Evolutionary conservation across 371 early-diverging fungal species (phyloP), one percentile per base, ranked within the genome.

Genomic region (Haplosporangium sp.): DNA sequence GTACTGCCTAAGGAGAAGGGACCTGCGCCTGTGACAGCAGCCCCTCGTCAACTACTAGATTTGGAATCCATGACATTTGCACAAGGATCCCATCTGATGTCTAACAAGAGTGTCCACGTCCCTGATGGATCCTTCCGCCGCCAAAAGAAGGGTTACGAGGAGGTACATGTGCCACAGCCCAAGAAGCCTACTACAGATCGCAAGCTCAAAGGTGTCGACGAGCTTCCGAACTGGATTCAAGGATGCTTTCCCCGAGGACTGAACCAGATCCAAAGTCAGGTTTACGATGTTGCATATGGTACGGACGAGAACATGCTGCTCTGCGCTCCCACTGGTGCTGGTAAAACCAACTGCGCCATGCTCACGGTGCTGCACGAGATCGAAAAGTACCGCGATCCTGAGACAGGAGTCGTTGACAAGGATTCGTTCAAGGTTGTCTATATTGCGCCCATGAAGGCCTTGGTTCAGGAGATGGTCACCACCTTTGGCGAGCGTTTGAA

Each of bases 361-460:
- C 86, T 99, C 42, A 93, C 97, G 9, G 95, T 99, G 62, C 85
- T 99, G 38, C 92, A 92, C 52, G 94, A 95, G 76, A 85, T 97
- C 59, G 88, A 89, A 53, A 91, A 95, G 79, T 85, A 93, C 81
- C 86, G 91, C 41, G 88, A 96, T 62, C 85, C 87, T 3, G 85
- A 86, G 9, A 92, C 93, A 5, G 95, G 95, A n/a, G 74, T 81
- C 5, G 89, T 96, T 62, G 91, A 92, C 62, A 73, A 91, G 68
- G 96, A 96, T 67, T 81, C 82, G 1, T 97, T 96, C 89, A 99
- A 98, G 86, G 95, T 99, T 74, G 94, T 99, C 42, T 99, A 99
- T 84, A 91, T 99, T 75, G 99, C 99, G 7, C 99, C 99, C 6
- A 99, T 99, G 99, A 99, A 99, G 82, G 99, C 99, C 8, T 86